Evolutionary conservation across 371 early-diverging fungal species (phyloP), one percentile per base, ranked within the genome.

Genomic region (Mucor ambiguus): DNA sequence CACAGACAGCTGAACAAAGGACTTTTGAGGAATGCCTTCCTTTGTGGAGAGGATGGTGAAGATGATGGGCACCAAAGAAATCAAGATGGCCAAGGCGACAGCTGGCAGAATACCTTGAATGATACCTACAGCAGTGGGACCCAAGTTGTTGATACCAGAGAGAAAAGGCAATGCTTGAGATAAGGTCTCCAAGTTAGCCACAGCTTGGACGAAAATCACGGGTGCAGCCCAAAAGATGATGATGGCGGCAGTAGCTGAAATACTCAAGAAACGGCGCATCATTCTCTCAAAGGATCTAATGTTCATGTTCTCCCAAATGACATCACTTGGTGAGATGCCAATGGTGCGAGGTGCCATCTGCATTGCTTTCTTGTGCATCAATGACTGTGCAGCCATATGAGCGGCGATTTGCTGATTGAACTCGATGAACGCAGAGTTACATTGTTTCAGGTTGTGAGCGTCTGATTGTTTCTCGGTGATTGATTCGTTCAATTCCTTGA

Each of bases 41-140:
- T 85, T 77, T 3, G 65, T 85, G 9, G 92, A 82, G 59, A 93
- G 69, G 22, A 84, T 73, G 54, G 85, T 80, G 59, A 96, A 84
- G 60, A 93, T 68, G 18, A 89, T 75, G 18, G 94, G 93, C 24
- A 95, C 82, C 33, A 93, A 64, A 1, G 85, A 67, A 81, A 95
- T 87, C 64, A 95, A 76, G 22, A 91, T 79, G 11, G 92, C 85
- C 41, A 95, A 74, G 44, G 86, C 84, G 16, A 89, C 69, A 9
- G 95, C 85, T 32, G 95, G 94, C 10, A 96, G 68, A 48, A 93
- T 83, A 83, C 96, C 95, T 58, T 91, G 87, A 61, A 94, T 85
- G 57, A 92, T 78, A 61, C 90, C 91, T 16, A 85, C 66, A 28
- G 86, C 68, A 1, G 72, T 63, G 4, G 73, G 61, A 16, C 74